Evolutionary conservation across 2,329 filamentous ascomycete genomes (phyloP).

Genomic region (Aspergillus sp.): DNA sequence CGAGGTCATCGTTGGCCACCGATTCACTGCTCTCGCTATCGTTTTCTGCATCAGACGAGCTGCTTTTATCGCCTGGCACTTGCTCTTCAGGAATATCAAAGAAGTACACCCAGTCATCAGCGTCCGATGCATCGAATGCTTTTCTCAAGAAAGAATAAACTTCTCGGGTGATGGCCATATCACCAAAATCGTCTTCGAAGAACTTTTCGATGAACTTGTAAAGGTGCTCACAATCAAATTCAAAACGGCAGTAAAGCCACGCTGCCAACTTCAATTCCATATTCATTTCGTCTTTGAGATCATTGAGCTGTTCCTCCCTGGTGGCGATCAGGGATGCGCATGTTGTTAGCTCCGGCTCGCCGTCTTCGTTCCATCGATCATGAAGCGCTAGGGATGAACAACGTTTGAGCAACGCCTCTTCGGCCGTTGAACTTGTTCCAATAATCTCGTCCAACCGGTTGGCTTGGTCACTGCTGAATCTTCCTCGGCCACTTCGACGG

Average conservation of each 20-base stretch:
- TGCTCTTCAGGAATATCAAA: constrained; percentile 18
- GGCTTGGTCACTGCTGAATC: constrained; percentile 30
- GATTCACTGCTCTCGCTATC: background rate
- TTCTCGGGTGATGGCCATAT: constrained; percentile 27
- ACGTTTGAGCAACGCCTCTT: constrained; percentile 58
- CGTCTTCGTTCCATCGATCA: constrained; percentile 26
- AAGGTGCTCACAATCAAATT: constrained; percentile 27
- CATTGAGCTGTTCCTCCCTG: constrained; percentile 26
- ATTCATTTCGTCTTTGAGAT: constrained; percentile 25
- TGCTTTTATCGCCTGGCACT: background rate
- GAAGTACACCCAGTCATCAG: constrained; percentile 35
- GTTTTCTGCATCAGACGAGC: background rate
- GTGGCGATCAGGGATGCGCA: constrained; percentile 34
- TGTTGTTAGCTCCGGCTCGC: constrained; percentile 32
- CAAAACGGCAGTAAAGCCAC: constrained; percentile 33
- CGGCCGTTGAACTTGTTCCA: constrained; percentile 47
- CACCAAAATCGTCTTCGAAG: constrained; percentile 33
- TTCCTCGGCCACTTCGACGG: constrained; percentile 26
- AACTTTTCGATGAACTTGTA: constrained; percentile 32
- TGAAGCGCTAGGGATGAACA: constrained; percentile 40
- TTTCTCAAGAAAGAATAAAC: constrained; percentile 24
- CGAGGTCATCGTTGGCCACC: background rate
- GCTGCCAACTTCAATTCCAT: constrained; percentile 30
- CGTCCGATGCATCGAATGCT: constrained; percentile 20
- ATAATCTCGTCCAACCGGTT: constrained; percentile 51